Evolutionary conservation across 148 eudicot species (phyloP), one percentile per base, ranked within the genome.

Genomic region (Simmondsia chinensis): DNA sequence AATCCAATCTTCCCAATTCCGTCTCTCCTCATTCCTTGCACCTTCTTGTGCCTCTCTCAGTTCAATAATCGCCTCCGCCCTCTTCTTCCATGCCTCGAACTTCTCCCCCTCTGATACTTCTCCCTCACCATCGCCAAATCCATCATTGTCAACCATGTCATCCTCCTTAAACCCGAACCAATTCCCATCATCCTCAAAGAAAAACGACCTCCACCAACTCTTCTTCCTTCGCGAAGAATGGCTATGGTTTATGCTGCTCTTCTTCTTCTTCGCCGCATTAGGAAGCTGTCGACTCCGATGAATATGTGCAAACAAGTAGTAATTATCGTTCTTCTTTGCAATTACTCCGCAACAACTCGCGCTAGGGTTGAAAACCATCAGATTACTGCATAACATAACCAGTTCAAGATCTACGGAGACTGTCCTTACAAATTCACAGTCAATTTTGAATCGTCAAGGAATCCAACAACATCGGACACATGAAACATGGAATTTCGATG

Each of bases 1-100:
- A 56, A 93, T 53, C 99, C 99, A 93, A 62, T 93, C 99, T 54
- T 93, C 99, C 99, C 99, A 93, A 64, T 63, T 59, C 56, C 94
- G 71, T 41, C 47, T 67, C 75, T 93, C 96, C 52, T 86, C 82
- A 63, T 93, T 93, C 72, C 53, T 73, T 44, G 65, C 40, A 35
- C 76, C 87, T 33, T 86, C 89, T 42, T 77, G 89, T 25, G 86
- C 96, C 66, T 93, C 96, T 64, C 89, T 82, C 47, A 93, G 41
- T 48, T 93, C 99, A 5, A 77, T 55, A 24, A 93, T 79, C 13
- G 94, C 89, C 80, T 93, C 99, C 0, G 94, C 99, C 36, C 99
- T 71, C 55, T 78, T 79, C 72, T 50, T 86, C 99, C 99, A 93
- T n/a, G 71, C 89, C 65, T 93, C 96, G 12, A 93, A 93, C 45